A percentile compares a stretch with the other conserved stretches of the same genome.
These are phyloP conservation scores for Podaxis sp. DNA, from an alignment of 768 basidiomycete species.

Conservation along the genomic window DNA sequence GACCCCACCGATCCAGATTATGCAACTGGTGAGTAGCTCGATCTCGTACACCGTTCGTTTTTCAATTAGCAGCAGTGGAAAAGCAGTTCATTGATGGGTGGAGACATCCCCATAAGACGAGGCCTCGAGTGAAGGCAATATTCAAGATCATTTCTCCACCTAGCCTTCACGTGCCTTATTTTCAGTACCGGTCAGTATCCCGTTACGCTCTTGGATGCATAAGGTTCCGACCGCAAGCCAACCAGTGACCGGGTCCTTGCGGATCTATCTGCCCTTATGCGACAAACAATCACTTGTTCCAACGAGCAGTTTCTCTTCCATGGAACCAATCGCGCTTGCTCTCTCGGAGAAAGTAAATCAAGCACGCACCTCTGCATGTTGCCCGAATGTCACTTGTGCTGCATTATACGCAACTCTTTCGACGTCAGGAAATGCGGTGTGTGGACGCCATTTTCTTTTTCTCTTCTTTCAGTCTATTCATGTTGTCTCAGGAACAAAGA, in stretches of 20 bases:
- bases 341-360: constrained; percentile 51
- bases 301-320: constrained; percentile 67
- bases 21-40: constrained; percentile 36
- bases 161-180: constrained; percentile 42
- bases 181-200: constrained; percentile 42
- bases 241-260: constrained; percentile 30
- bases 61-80: constrained; percentile 37
- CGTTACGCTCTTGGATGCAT: not conserved
- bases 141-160: constrained; percentile 53
- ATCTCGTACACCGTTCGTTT: not conserved
- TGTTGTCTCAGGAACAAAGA: constrained; percentile 43
- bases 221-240: not conserved
- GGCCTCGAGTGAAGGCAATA: constrained; percentile 47
- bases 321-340: constrained; percentile 61
- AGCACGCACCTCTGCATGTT: constrained; percentile 49
- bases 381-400: constrained; percentile 54
- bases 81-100: constrained; percentile 52
- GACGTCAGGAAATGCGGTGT: constrained; percentile 59
- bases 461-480: constrained; percentile 1
- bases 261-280: constrained; percentile 22
- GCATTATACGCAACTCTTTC: constrained; percentile 57
- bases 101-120: constrained; percentile 54
- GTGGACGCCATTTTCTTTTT: constrained; percentile 18
- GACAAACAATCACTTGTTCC: constrained; percentile 28
- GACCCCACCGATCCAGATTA: constrained; percentile 34